A percentile compares a stretch with the other conserved stretches of the same genome.
Evolutionary conservation across 148 eudicot species (phyloP).

Genomic region (Vaccinium myrtillus): DNA sequence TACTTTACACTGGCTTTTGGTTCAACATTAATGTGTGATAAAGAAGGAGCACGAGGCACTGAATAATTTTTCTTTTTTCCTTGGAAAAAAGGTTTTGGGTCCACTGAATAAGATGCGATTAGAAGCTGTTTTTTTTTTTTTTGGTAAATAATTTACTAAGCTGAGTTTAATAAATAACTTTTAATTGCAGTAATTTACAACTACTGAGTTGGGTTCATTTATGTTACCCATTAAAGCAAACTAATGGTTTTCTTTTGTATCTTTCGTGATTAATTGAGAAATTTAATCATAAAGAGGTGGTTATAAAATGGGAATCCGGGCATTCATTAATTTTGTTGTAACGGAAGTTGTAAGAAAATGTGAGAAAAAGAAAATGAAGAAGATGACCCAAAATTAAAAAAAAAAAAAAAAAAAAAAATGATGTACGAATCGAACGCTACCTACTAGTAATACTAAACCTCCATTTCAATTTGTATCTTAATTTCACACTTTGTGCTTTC

Average conservation of each 20-base stretch:
- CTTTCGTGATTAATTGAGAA: neutral
- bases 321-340: neutral
- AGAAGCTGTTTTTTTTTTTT: neutral
- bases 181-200: neutral
- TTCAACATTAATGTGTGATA: no score
- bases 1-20: neutral
- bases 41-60: no score
- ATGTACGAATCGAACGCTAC: neutral
- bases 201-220: neutral
- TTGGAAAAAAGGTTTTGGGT: no score
- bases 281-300: neutral
- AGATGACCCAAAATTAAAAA: no score
- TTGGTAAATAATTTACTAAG: neutral
- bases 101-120: neutral
- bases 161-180: neutral
- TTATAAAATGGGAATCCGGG: neutral
- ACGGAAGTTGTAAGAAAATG: no score
- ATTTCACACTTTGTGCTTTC: no score
- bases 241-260: neutral
- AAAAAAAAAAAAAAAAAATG: no score
- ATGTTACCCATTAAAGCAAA: neutral
- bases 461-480: no score
- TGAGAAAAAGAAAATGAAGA: no score
- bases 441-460: no score
- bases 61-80: no score